These are phyloP conservation scores for Tolypocladium inflatum DNA, from an alignment of 2,329 filamentous ascomycete genomes.

Conservation along the genomic window DNA sequence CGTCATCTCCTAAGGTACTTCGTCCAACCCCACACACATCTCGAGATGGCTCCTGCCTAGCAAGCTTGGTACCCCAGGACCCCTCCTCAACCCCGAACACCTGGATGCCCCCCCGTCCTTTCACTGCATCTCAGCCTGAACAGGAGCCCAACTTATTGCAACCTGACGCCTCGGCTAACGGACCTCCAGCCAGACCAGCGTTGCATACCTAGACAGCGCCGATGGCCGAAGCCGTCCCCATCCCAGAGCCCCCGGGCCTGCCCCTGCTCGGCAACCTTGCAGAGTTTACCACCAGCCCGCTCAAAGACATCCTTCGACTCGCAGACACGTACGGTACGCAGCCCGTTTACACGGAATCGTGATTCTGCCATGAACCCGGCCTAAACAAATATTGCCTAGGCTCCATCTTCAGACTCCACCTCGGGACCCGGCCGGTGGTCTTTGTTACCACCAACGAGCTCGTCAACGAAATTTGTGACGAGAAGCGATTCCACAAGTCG, in stretches of 20 bases:
- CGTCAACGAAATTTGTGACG: constrained; percentile 55
- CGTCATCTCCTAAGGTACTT: background rate
- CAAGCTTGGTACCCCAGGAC: too few species aligned
- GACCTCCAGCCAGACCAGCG: background rate
- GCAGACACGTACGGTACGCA: constrained; percentile 55
- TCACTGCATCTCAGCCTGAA: too few species aligned
- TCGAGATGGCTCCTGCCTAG: background rate
- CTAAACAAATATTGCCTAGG: constrained; percentile 24
- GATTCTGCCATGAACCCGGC: background rate
- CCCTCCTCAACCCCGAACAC: too few species aligned
- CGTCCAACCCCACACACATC: background rate
- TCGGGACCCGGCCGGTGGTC: constrained; percentile 37
- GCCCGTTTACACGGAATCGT: background rate
- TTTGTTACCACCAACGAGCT: constrained; percentile 45
- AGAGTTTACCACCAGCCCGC: constrained; percentile 52
- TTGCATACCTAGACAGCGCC: background rate
- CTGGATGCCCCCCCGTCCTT: background rate
- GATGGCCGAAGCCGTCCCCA: constrained; percentile 31
- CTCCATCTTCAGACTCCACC: constrained; percentile 48
- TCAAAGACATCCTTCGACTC: constrained; percentile 44
- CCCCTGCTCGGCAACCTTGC: constrained; percentile 57
- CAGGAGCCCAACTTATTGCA: background rate
- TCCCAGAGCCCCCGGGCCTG: constrained; percentile 54
- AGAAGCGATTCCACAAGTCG: constrained; percentile 55
- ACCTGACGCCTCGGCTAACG: background rate